Conservation (phyloP, 257 asterid species). For the Solanum virginianum region DNA sequence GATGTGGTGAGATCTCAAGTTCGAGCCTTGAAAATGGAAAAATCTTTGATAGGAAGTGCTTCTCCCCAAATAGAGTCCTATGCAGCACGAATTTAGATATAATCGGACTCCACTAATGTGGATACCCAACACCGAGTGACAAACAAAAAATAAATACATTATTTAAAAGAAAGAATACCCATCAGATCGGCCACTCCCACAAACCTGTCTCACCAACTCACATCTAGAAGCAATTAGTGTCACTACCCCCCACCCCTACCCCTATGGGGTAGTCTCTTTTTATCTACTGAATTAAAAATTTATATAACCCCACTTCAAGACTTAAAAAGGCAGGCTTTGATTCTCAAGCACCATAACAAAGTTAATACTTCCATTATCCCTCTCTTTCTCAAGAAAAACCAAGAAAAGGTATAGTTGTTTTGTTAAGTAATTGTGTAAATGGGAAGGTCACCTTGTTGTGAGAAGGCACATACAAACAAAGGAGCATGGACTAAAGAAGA, state of each 20-base stretch:
- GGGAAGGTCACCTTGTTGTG: constrained; percentile 99
- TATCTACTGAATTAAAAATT: constrained; percentile 28
- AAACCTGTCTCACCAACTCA: constrained; percentile 90
- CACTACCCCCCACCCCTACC: neutral
- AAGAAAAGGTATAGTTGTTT: neutral
- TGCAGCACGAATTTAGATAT: no score
- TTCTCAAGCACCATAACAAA: constrained; percentile 17
- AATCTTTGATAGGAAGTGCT: no score
- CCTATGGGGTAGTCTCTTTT: neutral
- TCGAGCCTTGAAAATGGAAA: no score
- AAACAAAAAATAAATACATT: no score
- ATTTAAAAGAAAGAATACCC: neutral
- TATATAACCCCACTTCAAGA: constrained; percentile 41
- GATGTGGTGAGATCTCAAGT: no score
- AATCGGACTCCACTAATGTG: no score
- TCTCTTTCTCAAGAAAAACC: neutral
- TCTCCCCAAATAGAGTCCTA: no score
- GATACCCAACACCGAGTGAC: no score
- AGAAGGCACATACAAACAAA: constrained; percentile 90
- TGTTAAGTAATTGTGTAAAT: constrained; percentile 6
- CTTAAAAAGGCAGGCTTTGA: constrained; percentile 31
- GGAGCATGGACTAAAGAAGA: constrained; percentile 98
- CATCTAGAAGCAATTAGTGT: constrained; percentile 68
- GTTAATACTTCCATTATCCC: neutral
- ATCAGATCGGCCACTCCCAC: constrained; percentile 47